Base-by-base conservation (phyloP, 2,329 filamentous ascomycete species). In the Pseudocercospora ulei region DNA sequence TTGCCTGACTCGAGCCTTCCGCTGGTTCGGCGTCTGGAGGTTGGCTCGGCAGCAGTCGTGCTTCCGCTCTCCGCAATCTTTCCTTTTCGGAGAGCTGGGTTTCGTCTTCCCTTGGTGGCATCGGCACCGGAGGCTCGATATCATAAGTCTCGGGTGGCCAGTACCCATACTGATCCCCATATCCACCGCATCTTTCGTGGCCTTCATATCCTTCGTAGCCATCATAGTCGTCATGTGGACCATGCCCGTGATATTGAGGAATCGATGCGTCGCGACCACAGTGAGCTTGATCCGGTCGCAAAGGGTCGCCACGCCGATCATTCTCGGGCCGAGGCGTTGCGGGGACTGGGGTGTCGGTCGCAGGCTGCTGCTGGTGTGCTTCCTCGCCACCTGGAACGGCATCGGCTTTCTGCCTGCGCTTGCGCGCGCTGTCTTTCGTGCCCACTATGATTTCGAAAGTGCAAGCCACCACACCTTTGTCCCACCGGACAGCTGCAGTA, bases 401-500 rank as follows among this genome's bases (percentile, higher is more conserved):
- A 43, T 61, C 62, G 13, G 53, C 59, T 51, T 58, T 64, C 30
- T 55, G 58, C 51, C 69, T 69, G 41, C 66, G 68, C 41, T 65
- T 57, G 48, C 48, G 34, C 5, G 35, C 73, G 51, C 78, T 88
- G 59, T 98, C 87, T 22, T 73, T 73, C 0, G 86, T 94, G 1
- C 90, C 90, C 12, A 96, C 78, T 1, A 93, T 69, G 8, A 94
- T 74, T 58, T 95, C 86, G 52, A 95, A 88, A 0, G 80, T 71
- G 38, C 86, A 82, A 1, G 79, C 80, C 13, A 95, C 79, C n/a
- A 96, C 85, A 5, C 84, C 85, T 57, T 94, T 95, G 57, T 93
- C 85, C 25, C 87, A 77, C 34, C 85, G 73, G 16, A 96, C 75
- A 30, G 80, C 76, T 48, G 90, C 80, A 0, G 90, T 98, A 51